Percentiles rank a stretch among this genome's conserved stretches.
phyloP scores from a whole-genome alignment of 768 basidiomycete species.

The Termitomyces sp. region DNA sequence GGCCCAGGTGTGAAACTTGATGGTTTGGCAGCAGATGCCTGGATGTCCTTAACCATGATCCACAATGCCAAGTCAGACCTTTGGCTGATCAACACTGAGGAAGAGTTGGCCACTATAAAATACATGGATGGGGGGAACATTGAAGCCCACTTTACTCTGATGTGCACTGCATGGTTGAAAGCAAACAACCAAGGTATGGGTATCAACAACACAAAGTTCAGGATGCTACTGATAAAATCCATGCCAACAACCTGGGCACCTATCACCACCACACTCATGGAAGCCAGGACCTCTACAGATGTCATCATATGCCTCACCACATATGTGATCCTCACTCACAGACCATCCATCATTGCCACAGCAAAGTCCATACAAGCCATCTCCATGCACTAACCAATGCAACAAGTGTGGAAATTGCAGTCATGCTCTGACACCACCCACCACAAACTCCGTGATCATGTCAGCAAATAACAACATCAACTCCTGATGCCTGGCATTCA shows the following conservation, averaged over 20 bases:
- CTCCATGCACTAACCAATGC: neutral
- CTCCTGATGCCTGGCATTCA: too few relatives aligned
- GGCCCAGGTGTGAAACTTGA: neutral
- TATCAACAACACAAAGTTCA: neutral
- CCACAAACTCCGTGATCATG: too few relatives aligned
- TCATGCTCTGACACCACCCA: neutral
- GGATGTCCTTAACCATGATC: neutral
- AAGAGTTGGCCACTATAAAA: neutral
- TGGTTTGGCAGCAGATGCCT: neutral
- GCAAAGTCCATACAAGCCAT: neutral
- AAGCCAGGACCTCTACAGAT: neutral
- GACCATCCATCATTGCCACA: neutral
- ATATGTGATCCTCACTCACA: neutral
- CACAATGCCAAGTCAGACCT: neutral
- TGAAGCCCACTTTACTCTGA: neutral
- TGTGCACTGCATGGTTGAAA: neutral
- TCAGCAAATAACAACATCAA: too few relatives aligned
- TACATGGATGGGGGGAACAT: neutral
- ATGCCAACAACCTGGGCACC: neutral
- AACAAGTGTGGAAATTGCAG: neutral
- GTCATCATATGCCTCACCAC: neutral
- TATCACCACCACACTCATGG: neutral
- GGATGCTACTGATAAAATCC: neutral
- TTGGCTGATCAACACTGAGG: neutral
- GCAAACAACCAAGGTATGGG: neutral